Evolutionary conservation across 495 filamentous ascomycete species (phyloP), one percentile per base, ranked within the genome.

Genomic region (Annulohypoxylon stygium): DNA sequence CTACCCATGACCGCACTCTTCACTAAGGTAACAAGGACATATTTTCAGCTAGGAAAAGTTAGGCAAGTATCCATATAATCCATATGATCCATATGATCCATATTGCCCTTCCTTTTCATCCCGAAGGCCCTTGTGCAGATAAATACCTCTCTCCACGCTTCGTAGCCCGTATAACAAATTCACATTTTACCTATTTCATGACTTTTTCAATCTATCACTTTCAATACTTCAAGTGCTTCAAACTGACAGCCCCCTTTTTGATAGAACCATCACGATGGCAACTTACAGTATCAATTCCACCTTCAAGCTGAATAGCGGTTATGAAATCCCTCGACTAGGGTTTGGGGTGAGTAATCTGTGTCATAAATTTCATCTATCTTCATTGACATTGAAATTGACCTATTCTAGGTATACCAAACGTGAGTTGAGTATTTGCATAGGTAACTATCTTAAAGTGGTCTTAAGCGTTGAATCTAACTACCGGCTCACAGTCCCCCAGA

Each of bases 321-420:
- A 90, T 78, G 88, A 93, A 65, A 93, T 97, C 41, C 93, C 93
- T 0, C 79, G 86, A 9, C 74, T 95, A 41, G 93, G 93, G 2
- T 94, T 89, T 74, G 92, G 91, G 57, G 90, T 92, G 86, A 76
- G 89, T 84, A 74, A n/a, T 6, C 11, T 14, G 4, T 30, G 11
- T 33, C 25, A 11, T 25, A 30, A 3, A 5, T 10, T 60, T 47
- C 51, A n/a, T 34, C 45, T 50, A 50, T 23, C 23, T 18, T 51
- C n/a, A 54, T 25, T 39, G 43, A 5, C 11, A 30, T 59, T 41
- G 39, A 20, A 41, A 61, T 45, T 61, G 65, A 45, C 73, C 30
- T 26, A 20, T 18, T 37, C n/a, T 66, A 92, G 91, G 90, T 93
- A 53, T 94, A 90, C 75, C 90, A 93, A 83, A 93, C 90, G 90